Conservation (phyloP, 208 protist species). For the Leishmania martiniquensis region DNA sequence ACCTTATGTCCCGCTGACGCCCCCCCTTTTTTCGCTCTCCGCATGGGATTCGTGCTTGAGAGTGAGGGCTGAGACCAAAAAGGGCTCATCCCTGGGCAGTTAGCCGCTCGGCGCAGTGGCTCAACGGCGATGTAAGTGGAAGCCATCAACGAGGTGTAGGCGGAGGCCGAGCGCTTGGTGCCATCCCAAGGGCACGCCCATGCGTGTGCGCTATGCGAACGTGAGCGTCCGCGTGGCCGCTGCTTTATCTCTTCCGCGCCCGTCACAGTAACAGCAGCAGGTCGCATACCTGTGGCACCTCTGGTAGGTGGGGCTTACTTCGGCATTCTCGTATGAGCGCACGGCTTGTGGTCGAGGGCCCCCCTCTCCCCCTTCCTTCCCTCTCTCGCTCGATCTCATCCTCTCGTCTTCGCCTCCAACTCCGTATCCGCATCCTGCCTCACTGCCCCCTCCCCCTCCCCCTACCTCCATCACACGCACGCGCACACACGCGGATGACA, state of each 20-base stretch:
- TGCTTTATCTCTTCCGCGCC: background rate
- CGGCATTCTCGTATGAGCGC: background rate
- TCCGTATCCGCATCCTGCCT: no score
- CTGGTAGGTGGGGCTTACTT: background rate
- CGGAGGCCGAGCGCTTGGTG: background rate
- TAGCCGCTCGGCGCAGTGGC: no score
- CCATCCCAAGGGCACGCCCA: background rate
- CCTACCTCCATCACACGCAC: constrained; percentile 4
- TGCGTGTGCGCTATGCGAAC: background rate
- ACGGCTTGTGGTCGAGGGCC: no score
- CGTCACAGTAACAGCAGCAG: background rate
- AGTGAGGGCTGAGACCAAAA: background rate
- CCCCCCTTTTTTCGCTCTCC: background rate
- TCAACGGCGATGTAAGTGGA: background rate
- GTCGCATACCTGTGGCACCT: background rate
- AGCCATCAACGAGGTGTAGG: background rate
- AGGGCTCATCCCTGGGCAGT: no score
- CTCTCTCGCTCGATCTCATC: background rate
- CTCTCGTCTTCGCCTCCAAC: background rate
- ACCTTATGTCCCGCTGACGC: background rate
- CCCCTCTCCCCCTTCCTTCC: background rate
- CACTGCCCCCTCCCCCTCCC: background rate
- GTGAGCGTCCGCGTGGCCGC: background rate
- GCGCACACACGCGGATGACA: constrained; percentile 7
- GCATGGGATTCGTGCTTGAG: background rate